phyloP scores from a whole-genome alignment of 495 filamentous ascomycete species.

The Thozetella sp. region DNA sequence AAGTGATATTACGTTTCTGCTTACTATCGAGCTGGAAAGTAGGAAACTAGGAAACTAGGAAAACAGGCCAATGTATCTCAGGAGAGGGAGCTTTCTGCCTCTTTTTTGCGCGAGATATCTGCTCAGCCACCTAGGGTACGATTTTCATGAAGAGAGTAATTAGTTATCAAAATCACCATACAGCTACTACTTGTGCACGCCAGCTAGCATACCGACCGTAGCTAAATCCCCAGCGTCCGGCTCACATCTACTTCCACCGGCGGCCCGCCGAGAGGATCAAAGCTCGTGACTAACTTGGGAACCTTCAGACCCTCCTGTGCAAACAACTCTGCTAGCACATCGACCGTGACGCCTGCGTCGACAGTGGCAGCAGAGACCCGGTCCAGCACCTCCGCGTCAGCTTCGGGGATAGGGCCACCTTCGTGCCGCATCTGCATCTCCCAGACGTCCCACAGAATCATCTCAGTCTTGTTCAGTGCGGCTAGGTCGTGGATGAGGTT shows the following conservation, averaged over 20 bases:
- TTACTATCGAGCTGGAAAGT: no score
- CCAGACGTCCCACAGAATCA: conserved; percentile 5
- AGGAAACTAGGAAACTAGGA: no score
- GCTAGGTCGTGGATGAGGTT: conserved; percentile 4
- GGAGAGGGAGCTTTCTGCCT: no score
- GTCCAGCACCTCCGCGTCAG: not conserved
- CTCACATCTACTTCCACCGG: not conserved
- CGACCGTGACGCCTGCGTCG: not conserved
- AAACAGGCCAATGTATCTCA: no score
- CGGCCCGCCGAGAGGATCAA: not conserved
- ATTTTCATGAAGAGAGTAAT: no score
- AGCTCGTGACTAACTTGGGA: not conserved
- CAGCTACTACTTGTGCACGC: no score
- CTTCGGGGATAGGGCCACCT: not conserved
- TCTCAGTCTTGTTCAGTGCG: conserved; percentile 2
- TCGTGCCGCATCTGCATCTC: not conserved
- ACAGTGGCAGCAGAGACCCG: not conserved
- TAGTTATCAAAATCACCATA: no score
- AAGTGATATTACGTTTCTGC: no score
- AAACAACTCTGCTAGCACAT: not conserved
- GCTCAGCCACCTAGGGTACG: no score
- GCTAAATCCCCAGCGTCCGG: no score
- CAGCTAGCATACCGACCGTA: no score
- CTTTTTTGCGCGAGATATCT: no score
- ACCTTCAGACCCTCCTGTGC: not conserved